These are phyloP conservation scores for Diutina ranongensis DNA, from an alignment of 1,139 yeast species.

Conservation along the genomic window DNA sequence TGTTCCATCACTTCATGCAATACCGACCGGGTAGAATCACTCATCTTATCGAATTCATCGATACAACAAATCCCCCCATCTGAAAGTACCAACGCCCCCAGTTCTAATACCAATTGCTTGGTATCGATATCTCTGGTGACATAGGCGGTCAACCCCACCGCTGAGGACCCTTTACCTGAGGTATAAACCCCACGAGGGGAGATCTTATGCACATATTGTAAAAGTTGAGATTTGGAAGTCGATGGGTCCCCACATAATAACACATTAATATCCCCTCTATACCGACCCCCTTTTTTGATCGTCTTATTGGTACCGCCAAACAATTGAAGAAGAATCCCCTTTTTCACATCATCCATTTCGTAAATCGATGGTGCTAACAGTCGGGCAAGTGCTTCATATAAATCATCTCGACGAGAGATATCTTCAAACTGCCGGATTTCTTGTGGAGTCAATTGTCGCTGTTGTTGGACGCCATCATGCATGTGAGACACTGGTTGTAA, in stretches of 20 bases:
- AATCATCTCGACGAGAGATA: constrained; percentile 57
- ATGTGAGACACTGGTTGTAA: constrained; percentile 30
- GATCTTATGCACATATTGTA: constrained; percentile 91
- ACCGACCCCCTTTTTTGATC: constrained; percentile 83
- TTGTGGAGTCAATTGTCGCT: constrained; percentile 52
- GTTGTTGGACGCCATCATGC: constrained; percentile 61
- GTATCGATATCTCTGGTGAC: constrained; percentile 92
- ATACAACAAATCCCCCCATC: constrained; percentile 99
- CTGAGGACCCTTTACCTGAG: constrained; percentile 97
- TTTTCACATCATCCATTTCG: constrained; percentile 93
- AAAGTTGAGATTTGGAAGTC: constrained; percentile 86
- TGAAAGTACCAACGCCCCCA: constrained; percentile 92
- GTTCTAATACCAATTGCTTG: constrained; percentile 81
- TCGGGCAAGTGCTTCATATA: constrained; percentile 81
- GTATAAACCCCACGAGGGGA: constrained; percentile 98
- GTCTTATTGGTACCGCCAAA: constrained; percentile 94
- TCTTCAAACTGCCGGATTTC: constrained; percentile 57
- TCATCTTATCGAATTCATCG: constrained; percentile 97
- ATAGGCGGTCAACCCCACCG: constrained; percentile 97
- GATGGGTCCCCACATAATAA: constrained; percentile 97
- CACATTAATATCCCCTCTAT: constrained; percentile 90
- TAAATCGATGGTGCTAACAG: constrained; percentile 93
- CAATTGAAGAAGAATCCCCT: constrained; percentile 82
- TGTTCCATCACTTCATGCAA: constrained; percentile 99
- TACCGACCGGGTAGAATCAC: constrained; percentile 87